These are phyloP conservation scores for Solidago caesia DNA, from an alignment of 129 eudicot genomes.

Conservation along the genomic window DNA sequence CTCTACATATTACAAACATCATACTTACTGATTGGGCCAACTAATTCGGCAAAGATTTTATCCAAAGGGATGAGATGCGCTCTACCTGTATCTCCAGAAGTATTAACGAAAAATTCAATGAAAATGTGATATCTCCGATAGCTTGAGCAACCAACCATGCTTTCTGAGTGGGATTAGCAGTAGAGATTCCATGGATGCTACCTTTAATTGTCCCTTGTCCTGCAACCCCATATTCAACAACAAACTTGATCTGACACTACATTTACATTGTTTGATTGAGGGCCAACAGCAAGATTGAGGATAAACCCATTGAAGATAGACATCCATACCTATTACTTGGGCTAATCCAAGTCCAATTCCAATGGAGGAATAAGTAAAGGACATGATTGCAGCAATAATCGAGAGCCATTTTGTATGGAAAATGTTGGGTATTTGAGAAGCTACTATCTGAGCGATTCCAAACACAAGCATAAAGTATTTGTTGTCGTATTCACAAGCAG, in stretches of 20 bases:
- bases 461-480: slow-evolving; percentile 58
- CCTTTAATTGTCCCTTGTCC: slow-evolving; percentile 70
- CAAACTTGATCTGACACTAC: neutral
- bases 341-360: slow-evolving; percentile 74
- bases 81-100: slow-evolving; percentile 76
- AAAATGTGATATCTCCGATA: slow-evolving; percentile 83
- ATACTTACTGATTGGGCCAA: neutral
- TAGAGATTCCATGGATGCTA: slow-evolving; percentile 55
- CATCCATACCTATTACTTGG: slow-evolving; percentile 56
- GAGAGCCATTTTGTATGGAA: slow-evolving; percentile 73
- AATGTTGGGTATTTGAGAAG: slow-evolving; percentile 80
- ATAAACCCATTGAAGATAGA: neutral
- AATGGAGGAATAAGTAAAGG: slow-evolving; percentile 69
- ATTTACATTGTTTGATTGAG: neutral
- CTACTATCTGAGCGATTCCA: slow-evolving; percentile 61
- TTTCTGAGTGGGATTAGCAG: slow-evolving; percentile 54
- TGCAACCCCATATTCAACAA: slow-evolving; percentile 29
- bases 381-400: slow-evolving; percentile 74
- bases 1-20: slow-evolving; percentile 38
- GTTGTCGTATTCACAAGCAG: slow-evolving; percentile 48
- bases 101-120: slow-evolving; percentile 56
- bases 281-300: neutral
- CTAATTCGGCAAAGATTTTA: neutral
- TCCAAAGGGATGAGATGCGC: neutral
- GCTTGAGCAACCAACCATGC: slow-evolving; percentile 74